Base-by-base conservation (phyloP, 148 eudicot genomes). In the Rhododendron henanense region DNA sequence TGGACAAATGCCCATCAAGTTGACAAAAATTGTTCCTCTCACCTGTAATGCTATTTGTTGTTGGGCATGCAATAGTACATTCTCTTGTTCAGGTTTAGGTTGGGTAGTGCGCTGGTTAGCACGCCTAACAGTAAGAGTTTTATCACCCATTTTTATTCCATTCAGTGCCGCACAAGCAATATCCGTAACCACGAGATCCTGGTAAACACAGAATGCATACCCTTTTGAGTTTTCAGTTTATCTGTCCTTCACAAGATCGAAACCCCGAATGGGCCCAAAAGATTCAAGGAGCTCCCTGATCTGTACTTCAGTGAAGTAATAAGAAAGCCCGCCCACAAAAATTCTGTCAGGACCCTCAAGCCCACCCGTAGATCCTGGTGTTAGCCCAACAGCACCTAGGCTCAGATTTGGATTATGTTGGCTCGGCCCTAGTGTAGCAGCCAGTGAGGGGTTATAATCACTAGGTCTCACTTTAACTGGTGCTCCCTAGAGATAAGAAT, bases 21-120 rank as follows among this genome's bases (percentile, higher is more conserved):
- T 19, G 55, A 41, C 45, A 2, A 35, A 73, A 37, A 10, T 10
- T 35, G 6, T 45, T 65, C 21, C 75, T 91, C 86, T 81, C 65
- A 97, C 99, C 96, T 97, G 99, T 84, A 97, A 69, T n/a, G 95
- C 95, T 86, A 97, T 93, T 87, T 97, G 98, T 91, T 97, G 99
- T 88, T 94, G 98, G 16, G 98, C 98, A 86, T 97, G 98, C 90
- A 93, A 85, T 75, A 93, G 79, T 4, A 95, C 93, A 87, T 91
- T 95, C 90, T 97, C 99, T 85, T 97, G 99, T 89, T 97, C 98
- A 44, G 98, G 99, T 87, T 95, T 97, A 25, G 96, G 96, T 78
- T 95, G 98, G 59, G 91, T 85, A 51, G 94, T 61, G 59, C 99
- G 98, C 87, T 93, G 96, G 86, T 94, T 97, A 81, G 99, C 99